Conservation (phyloP, 148 eudicot genomes). For the Chenopodium berlandieri region DNA sequence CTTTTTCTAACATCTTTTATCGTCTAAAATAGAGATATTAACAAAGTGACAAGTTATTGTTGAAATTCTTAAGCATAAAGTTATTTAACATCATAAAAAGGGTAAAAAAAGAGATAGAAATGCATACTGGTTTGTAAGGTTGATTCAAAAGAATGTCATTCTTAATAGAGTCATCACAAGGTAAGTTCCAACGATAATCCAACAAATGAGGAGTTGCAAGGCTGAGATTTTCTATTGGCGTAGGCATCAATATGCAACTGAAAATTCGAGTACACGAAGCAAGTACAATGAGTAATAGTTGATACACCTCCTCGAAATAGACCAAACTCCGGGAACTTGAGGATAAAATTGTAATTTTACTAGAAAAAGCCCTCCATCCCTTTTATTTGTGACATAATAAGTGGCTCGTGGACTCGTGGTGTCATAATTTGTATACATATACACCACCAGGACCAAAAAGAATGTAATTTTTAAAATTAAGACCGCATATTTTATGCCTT, state of each 20-base stretch:
- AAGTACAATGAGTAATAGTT: background rate
- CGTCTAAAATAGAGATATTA: background rate
- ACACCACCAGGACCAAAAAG: no score
- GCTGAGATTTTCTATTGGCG: constrained; percentile 16
- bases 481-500: background rate
- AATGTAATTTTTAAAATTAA: no score
- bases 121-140: constrained; percentile 26
- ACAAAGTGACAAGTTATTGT: background rate
- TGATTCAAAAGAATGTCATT: constrained; percentile 22
- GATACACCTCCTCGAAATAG: no score
- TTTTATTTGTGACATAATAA: no score
- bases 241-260: constrained; percentile 22
- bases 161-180: constrained; percentile 26
- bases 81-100: background rate
- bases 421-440: no score
- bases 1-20: constrained; percentile 25
- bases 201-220: constrained; percentile 21
- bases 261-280: background rate
- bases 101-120: background rate
- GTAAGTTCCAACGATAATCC: constrained; percentile 26
- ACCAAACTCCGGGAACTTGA: no score
- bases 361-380: no score
- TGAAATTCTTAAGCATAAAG: no score
- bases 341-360: no score
- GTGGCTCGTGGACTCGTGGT: no score